phyloP scores from a whole-genome alignment of 495 filamentous ascomycete species.

The Chlorociboria aeruginascens region DNA sequence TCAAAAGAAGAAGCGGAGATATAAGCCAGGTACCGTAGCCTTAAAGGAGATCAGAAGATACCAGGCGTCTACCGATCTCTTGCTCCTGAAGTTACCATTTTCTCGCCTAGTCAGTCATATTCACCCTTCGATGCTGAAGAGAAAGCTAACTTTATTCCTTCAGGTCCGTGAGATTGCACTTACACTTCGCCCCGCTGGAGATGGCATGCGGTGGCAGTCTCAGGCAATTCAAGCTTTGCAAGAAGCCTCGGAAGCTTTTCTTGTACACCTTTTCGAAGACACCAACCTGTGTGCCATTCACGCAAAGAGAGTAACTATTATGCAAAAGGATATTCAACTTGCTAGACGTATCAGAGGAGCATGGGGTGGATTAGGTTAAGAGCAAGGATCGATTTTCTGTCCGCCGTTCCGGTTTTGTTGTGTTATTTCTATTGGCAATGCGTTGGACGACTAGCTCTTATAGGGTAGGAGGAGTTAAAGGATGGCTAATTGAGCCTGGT shows the following conservation, averaged over 20 bases:
- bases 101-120: slow-evolving; percentile 54
- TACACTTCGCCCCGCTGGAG: slow-evolving; percentile 33
- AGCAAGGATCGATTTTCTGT: neutral
- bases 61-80: slow-evolving; percentile 69
- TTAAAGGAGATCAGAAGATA: slow-evolving; percentile 78
- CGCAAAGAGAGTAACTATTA: slow-evolving; percentile 91
- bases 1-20: slow-evolving; percentile 49
- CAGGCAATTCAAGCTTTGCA: slow-evolving; percentile 84
- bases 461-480: too few relatives aligned
- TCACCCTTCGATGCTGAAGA: neutral
- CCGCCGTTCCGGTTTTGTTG: neutral
- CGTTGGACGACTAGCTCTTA: too few relatives aligned
- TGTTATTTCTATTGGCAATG: too few relatives aligned
- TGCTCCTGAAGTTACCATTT: slow-evolving; percentile 76
- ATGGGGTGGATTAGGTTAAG: slow-evolving; percentile 38
- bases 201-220: slow-evolving; percentile 77
- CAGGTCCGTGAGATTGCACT: slow-evolving; percentile 79
- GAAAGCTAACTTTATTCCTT: neutral
- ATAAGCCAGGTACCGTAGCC: slow-evolving; percentile 74
- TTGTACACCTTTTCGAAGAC: slow-evolving; percentile 91
- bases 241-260: slow-evolving; percentile 84
- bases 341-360: slow-evolving; percentile 66
- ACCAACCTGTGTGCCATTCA: slow-evolving; percentile 92
- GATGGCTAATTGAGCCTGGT: too few relatives aligned
- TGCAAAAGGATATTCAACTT: slow-evolving; percentile 93